Evolutionary conservation across 2,329 filamentous ascomycete species (phyloP).

Genomic region (Penicillium sp.): DNA sequence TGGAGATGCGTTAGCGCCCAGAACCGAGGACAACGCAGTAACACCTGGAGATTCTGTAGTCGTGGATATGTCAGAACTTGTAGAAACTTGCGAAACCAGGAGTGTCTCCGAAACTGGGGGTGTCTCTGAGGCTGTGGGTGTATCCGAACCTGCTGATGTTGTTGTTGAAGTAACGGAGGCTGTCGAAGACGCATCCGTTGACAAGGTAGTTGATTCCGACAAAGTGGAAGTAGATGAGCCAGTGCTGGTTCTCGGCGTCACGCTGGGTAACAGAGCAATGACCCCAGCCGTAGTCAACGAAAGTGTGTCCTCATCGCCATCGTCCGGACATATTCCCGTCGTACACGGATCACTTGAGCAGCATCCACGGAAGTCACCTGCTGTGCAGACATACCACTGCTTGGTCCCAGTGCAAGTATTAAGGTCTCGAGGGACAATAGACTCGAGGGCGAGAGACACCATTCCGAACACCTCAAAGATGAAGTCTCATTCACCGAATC

Average conservation of each 20-base stretch:
- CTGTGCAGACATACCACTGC: conserved; percentile 29
- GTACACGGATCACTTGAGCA: conserved; percentile 34
- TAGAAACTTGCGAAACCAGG: background rate
- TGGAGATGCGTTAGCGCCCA: background rate
- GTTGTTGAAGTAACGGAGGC: background rate
- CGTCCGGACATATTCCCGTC: conserved; percentile 29
- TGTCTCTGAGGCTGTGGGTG: background rate
- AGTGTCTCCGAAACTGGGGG: background rate
- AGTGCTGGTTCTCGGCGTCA: background rate
- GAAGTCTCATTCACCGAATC: background rate
- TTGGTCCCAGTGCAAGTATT: conserved; percentile 18
- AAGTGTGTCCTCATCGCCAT: background rate
- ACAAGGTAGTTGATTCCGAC: background rate
- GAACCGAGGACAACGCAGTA: background rate
- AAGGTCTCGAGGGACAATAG: conserved; percentile 8
- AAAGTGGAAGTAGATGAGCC: conserved; percentile 4
- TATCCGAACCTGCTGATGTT: background rate
- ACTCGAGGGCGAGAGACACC: background rate
- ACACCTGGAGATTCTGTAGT: background rate
- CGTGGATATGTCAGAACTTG: background rate
- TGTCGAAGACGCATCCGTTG: background rate
- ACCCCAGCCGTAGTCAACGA: background rate
- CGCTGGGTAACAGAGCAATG: background rate
- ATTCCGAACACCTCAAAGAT: background rate
- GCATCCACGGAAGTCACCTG: conserved; percentile 29